Evolutionary conservation across 2,329 filamentous ascomycete genomes (phyloP).

Genomic region (Penicillium janthinellum): DNA sequence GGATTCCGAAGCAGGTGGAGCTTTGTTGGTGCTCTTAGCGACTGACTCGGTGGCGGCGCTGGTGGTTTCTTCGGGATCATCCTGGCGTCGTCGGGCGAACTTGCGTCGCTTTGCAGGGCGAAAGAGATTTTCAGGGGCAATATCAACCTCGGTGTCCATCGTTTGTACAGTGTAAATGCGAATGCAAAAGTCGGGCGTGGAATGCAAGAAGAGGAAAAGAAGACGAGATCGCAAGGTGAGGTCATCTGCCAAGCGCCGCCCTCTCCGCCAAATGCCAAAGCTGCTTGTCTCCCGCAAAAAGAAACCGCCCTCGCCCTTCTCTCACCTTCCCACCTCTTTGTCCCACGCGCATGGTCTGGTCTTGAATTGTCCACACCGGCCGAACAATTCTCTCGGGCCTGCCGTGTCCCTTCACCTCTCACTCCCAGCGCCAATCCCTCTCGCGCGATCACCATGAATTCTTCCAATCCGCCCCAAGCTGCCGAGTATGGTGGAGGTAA

Average conservation of each 20-base stretch:
- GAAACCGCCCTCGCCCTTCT: slow-evolving; percentile 21
- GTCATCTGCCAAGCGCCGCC: slow-evolving; percentile 15
- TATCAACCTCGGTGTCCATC: slow-evolving; percentile 34
- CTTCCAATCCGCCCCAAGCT: slow-evolving; percentile 48
- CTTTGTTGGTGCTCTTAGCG: slow-evolving; percentile 15
- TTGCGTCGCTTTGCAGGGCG: slow-evolving; percentile 55
- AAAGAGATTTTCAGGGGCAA: slow-evolving; percentile 42
- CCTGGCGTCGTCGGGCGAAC: slow-evolving; percentile 50
- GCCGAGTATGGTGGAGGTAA: slow-evolving; percentile 54
- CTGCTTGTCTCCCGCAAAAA: slow-evolving; percentile 23
- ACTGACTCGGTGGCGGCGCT: slow-evolving; percentile 12
- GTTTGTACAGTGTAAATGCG: slow-evolving; percentile 3
- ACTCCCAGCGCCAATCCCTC: not conserved
- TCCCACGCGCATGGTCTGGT: slow-evolving; percentile 13
- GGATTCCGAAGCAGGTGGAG: slow-evolving; percentile 14
- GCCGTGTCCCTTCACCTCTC: not conserved
- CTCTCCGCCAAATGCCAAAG: slow-evolving; percentile 18
- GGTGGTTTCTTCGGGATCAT: slow-evolving; percentile 24
- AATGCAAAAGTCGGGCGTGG: not conserved
- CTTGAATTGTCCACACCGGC: slow-evolving; percentile 9
- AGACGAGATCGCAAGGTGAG: slow-evolving; percentile 9
- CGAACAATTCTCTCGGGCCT: not conserved
- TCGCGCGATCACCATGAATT: slow-evolving; percentile 39
- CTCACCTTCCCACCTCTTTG: slow-evolving; percentile 8
- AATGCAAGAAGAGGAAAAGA: not conserved